Evolutionary conservation across 2,329 filamentous ascomycete genomes (phyloP).

Genomic region (Tolypocladium cylindrosporum): DNA sequence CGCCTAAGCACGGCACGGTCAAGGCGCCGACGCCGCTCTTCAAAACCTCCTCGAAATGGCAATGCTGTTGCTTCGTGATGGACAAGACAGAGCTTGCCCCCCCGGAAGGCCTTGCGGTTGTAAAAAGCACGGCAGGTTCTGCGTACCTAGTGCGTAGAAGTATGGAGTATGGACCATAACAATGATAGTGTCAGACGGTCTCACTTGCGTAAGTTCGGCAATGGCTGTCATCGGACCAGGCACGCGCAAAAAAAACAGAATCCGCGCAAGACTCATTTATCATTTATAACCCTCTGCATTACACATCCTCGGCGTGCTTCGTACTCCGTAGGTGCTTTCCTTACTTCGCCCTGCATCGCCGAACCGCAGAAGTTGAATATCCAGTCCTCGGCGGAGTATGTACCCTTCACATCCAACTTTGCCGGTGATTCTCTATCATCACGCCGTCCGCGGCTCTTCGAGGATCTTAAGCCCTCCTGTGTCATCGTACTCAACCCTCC

Average conservation of each 20-base stretch:
- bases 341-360: background rate
- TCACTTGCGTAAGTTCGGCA: background rate
- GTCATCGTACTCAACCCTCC: constrained; percentile 47
- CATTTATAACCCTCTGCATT: background rate
- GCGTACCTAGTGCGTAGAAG: too few relatives aligned
- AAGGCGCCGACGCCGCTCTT: too few relatives aligned
- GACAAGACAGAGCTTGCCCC: too few relatives aligned
- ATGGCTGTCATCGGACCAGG: background rate
- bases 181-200: background rate
- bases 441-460: constrained; percentile 5
- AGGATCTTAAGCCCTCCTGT: constrained; percentile 35
- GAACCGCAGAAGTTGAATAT: too few relatives aligned
- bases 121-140: too few relatives aligned
- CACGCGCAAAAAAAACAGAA: background rate
- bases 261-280: background rate
- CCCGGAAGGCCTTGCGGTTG: too few relatives aligned
- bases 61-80: too few relatives aligned
- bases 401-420: background rate
- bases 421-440: background rate
- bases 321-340: background rate
- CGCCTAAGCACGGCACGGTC: too few relatives aligned
- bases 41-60: too few relatives aligned
- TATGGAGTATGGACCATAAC: background rate
- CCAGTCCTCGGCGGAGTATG: too few relatives aligned
- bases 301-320: background rate